These are phyloP conservation scores for Alternaria sp. DNA, from an alignment of 2,329 filamentous ascomycete genomes.

Conservation along the genomic window DNA sequence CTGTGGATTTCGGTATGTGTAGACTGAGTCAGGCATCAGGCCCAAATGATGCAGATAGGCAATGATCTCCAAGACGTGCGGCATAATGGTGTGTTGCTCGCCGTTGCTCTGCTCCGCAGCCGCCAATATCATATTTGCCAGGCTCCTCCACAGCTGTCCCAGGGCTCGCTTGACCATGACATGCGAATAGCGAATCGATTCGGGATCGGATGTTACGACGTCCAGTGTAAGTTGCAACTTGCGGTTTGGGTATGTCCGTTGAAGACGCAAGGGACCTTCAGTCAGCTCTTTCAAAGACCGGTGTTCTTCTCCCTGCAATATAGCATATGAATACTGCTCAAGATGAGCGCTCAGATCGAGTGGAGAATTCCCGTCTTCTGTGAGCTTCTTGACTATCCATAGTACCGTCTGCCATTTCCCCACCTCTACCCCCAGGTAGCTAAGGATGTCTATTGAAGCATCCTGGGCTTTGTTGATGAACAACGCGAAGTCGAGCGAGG, in stretches of 20 bases:
- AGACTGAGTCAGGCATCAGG: constrained; percentile 57
- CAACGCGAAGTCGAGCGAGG: constrained; percentile 37
- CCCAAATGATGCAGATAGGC: constrained; percentile 58
- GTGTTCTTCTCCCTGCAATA: constrained; percentile 24
- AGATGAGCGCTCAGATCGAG: constrained; percentile 17
- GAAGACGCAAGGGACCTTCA: constrained; percentile 29
- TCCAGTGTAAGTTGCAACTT: constrained; percentile 32
- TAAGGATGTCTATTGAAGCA: constrained; percentile 51
- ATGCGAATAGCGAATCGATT: constrained; percentile 31
- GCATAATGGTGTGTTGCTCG: constrained; percentile 45
- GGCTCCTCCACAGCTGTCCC: constrained; percentile 57
- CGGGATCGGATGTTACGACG: constrained; percentile 36
- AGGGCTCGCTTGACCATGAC: constrained; percentile 47
- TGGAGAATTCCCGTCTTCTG: constrained; percentile 42
- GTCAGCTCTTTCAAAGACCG: constrained; percentile 36
- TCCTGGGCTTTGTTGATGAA: constrained; percentile 39
- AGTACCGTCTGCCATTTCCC: constrained; percentile 55
- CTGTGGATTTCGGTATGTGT: constrained; percentile 48
- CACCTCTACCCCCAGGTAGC: constrained; percentile 50
- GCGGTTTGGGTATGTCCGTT: constrained; percentile 23
- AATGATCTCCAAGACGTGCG: constrained; percentile 58
- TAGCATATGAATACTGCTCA: constrained; percentile 26
- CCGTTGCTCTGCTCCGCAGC: constrained; percentile 35
- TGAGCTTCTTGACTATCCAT: constrained; percentile 56
- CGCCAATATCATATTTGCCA: constrained; percentile 56